A percentile compares a stretch with the other conserved stretches of the same genome.
These are phyloP conservation scores for Scortechinia acanthostroma DNA, from an alignment of 2,329 filamentous ascomycete genomes.

Conservation along the genomic window DNA sequence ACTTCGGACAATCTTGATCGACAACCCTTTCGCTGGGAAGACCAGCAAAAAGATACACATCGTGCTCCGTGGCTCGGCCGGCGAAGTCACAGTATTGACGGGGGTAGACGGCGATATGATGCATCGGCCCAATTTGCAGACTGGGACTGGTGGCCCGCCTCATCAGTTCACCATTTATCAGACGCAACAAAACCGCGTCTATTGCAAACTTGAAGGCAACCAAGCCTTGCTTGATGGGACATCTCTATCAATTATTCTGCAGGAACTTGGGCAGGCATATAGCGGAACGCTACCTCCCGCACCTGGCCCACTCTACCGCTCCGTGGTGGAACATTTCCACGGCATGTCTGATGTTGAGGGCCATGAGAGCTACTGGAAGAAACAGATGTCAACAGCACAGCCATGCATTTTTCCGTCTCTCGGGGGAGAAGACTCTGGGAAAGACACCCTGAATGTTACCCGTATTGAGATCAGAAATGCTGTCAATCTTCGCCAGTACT, in stretches of 20 bases:
- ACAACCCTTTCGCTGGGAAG: background rate
- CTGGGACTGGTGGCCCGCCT: background rate
- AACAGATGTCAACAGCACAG: background rate
- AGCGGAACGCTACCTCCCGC: background rate
- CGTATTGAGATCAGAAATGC: too few relatives aligned
- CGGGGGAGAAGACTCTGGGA: background rate
- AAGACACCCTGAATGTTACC: background rate
- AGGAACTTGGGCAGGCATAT: background rate
- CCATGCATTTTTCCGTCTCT: background rate
- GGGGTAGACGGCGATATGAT: background rate
- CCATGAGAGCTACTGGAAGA: background rate
- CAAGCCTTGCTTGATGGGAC: background rate
- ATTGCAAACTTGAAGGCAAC: background rate
- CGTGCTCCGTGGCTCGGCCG: background rate
- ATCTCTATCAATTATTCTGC: background rate
- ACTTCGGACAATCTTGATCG: background rate
- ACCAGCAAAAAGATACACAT: background rate
- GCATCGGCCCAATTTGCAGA: too few relatives aligned
- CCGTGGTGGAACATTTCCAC: background rate
- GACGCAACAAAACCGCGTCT: background rate
- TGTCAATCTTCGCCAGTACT: background rate
- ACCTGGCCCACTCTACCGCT: background rate
- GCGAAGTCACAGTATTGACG: background rate
- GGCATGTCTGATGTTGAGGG: too few relatives aligned
- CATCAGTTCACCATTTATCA: background rate